Evolutionary conservation across 257 asterid species (phyloP).

Genomic region (Plectranthus barbatus): DNA sequence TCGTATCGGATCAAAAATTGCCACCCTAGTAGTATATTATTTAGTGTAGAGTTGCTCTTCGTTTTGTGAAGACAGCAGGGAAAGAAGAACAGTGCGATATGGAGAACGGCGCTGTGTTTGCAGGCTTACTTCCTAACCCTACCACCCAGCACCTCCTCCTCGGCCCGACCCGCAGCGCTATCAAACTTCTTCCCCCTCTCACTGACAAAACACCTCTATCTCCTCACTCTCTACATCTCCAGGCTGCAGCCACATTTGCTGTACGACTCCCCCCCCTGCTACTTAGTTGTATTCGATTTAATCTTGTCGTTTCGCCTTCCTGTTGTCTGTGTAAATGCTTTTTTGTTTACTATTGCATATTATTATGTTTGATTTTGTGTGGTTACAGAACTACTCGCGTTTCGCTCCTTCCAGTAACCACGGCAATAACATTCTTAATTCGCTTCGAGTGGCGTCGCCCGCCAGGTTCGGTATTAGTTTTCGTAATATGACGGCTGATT

Average conservation of each 20-base stretch:
- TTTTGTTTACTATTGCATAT: not conserved
- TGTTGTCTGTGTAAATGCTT: not conserved
- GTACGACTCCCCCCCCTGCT: not conserved
- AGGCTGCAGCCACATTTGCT: slow-evolving; percentile 10
- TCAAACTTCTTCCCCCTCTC: slow-evolving; percentile 25
- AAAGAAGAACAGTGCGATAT: slow-evolving; percentile 13
- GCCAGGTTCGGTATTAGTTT: too few species aligned
- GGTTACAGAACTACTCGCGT: slow-evolving; percentile 34
- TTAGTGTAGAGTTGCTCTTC: not conserved
- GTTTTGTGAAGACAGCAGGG: not conserved
- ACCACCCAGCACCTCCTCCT: slow-evolving; percentile 24
- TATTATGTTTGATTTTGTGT: not conserved
- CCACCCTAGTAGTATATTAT: too few species aligned
- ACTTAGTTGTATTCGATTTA: not conserved
- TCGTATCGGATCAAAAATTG: not conserved
- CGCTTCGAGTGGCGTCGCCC: too few species aligned
- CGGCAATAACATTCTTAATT: too few species aligned
- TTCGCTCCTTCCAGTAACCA: slow-evolving; percentile 24
- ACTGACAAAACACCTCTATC: slow-evolving; percentile 14
- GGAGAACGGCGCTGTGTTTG: slow-evolving; percentile 47
- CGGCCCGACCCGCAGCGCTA: slow-evolving; percentile 21
- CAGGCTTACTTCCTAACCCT: slow-evolving; percentile 26
- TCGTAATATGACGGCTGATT: too few species aligned
- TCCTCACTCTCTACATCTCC: slow-evolving; percentile 13
- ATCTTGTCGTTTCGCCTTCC: not conserved